Evolutionary conservation across 2,329 filamentous ascomycete genomes (phyloP), one percentile per base, ranked within the genome.

Genomic region (Tolypocladium amazonense): DNA sequence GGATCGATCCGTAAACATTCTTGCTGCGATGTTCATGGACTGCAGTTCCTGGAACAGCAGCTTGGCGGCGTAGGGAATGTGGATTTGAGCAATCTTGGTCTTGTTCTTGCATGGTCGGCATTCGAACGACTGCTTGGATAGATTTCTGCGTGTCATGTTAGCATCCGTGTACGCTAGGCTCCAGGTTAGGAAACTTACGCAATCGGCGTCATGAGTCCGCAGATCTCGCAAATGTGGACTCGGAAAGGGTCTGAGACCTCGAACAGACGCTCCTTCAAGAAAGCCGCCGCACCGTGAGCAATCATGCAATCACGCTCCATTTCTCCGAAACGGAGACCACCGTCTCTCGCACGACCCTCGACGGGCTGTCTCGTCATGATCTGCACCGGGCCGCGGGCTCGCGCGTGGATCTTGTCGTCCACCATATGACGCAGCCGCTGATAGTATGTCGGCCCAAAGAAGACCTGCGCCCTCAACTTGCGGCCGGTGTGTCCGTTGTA

Each of bases 221-320:
- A 99, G 70, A 97, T 95, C 76, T 99, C 94, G 78, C 94, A 99
- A 70, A 99, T 89, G 76, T 99, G 94, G 61, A 99, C 94, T 74
- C 92, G 84, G 83, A 97, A 99, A 43, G 94, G 93, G 78, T 99
- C 94, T 58, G 91, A 96, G 57, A 99, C 94, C 73, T 97, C 93
- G 70, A 99, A 97, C 61, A 99, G 78, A 69, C 94, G 86, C 80
- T 99, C 94, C 79, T 99, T 99, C 71, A 99, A 78, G 83, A 99
- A 99, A 1, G 92, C 88, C 59, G 91, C 93, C 4, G 95, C 94
- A 72, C 94, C 94, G 73, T 99, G 95, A n/a, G 95, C 92, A 79
- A 99, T 99, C 94, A 99, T 99, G 75, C 94, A 99, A 85, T 99
- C 95, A 79, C 95, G 93, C 77, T 99, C 95, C 94, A 99, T 99